Evolutionary conservation across 2,329 filamentous ascomycete species (phyloP).

Genomic region (Penicillium sp.): DNA sequence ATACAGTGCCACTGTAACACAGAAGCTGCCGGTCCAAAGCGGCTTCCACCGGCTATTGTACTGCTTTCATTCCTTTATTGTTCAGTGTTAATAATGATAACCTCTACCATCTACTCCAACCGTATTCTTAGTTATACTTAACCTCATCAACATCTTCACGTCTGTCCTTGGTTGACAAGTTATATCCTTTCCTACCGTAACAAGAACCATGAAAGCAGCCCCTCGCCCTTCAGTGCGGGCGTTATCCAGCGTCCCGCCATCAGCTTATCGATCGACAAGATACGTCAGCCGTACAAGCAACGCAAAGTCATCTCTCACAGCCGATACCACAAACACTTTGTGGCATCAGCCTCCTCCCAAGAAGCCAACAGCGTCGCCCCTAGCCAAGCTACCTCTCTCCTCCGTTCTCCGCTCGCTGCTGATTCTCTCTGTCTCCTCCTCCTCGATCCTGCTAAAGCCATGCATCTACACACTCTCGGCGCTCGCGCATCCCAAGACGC

Average conservation of each 20-base stretch:
- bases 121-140: conserved; percentile 6
- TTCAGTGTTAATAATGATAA: not conserved
- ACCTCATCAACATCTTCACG: not conserved
- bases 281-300: conserved; percentile 41
- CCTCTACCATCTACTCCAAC: not conserved
- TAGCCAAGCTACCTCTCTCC: conserved; percentile 43
- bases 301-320: conserved; percentile 36
- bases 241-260: conserved; percentile 18
- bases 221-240: conserved; percentile 32
- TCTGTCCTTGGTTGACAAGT: conserved; percentile 1
- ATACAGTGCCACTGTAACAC: conserved; percentile 5
- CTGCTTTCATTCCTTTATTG: not conserved
- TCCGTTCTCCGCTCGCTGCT: conserved; percentile 44
- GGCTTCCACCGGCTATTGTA: conserved; percentile 13
- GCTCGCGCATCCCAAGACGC: conserved; percentile 52
- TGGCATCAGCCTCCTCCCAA: conserved; percentile 32
- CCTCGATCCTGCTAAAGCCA: conserved; percentile 66
- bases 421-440: conserved; percentile 44
- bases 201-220: conserved; percentile 31
- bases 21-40: conserved; percentile 12
- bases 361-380: conserved; percentile 33
- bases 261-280: conserved; percentile 23
- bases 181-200: conserved; percentile 4
- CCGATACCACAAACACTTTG: conserved; percentile 29
- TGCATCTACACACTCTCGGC: conserved; percentile 72